Percentiles rank a stretch among this genome's conserved stretches.
Evolutionary conservation across 768 basidiomycete species (phyloP).

Genomic region (Termitomyces sp.): DNA sequence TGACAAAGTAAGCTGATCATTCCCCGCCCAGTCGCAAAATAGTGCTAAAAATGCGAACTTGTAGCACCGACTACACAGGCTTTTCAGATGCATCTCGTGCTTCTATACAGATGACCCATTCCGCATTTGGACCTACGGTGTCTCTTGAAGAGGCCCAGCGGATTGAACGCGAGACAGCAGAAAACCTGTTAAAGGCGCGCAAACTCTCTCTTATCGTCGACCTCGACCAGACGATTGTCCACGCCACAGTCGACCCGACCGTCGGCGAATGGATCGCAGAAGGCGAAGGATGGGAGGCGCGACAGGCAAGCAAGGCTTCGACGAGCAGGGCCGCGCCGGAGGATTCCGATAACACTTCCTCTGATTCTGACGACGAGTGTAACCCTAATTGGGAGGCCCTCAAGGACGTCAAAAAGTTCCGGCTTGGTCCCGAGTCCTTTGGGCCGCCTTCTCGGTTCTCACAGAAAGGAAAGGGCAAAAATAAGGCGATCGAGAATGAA

Average conservation of each 20-base stretch:
- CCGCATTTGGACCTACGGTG: constrained; percentile 85
- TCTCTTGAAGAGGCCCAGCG: constrained; percentile 89
- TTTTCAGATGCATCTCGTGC: constrained; percentile 84
- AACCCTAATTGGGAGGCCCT: constrained; percentile 94
- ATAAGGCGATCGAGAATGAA: constrained; percentile 62
- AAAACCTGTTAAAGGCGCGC: constrained; percentile 66
- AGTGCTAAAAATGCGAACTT: neutral
- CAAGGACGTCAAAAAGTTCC: constrained; percentile 87
- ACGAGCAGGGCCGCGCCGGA: constrained; percentile 25
- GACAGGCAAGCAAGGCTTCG: constrained; percentile 39
- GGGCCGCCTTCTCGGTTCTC: constrained; percentile 34
- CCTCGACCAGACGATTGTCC: constrained; percentile 97
- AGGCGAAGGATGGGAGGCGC: constrained; percentile 74
- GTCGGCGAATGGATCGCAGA: constrained; percentile 96
- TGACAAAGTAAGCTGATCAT: constrained; percentile 68
- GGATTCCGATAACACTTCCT: constrained; percentile 35
- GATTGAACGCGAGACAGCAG: constrained; percentile 79
- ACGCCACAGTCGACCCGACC: constrained; percentile 97
- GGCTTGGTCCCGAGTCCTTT: constrained; percentile 76
- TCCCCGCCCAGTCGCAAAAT: constrained; percentile 6
- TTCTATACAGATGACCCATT: constrained; percentile 92
- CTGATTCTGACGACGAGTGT: constrained; percentile 51
- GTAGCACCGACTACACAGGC: constrained; percentile 78
- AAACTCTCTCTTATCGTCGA: constrained; percentile 96
- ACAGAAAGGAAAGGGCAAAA: constrained; percentile 49